A percentile compares a stretch with the other conserved stretches of the same genome.
Evolutionary conservation across 345 rosid species (phyloP).

Genomic region (Populus alba): DNA sequence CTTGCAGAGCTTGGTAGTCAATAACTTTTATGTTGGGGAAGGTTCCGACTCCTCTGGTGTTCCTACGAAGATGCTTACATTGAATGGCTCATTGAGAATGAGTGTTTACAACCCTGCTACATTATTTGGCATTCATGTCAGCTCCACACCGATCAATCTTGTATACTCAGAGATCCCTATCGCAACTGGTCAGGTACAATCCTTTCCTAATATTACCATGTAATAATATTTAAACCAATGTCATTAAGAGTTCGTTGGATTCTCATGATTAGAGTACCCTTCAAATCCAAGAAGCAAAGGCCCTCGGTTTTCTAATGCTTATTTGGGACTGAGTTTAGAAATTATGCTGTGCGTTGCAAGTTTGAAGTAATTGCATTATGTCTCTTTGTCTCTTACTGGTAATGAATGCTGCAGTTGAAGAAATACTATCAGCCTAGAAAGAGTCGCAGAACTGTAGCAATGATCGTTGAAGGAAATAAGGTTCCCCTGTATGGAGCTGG

Average conservation of each 20-base stretch:
- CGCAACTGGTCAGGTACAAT: constrained; percentile 62
- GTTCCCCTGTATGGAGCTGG: constrained; percentile 80
- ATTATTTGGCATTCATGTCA: constrained; percentile 73
- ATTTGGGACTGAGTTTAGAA: neutral
- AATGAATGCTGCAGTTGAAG: constrained; percentile 50
- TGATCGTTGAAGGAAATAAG: constrained; percentile 59
- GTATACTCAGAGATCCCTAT: constrained; percentile 51
- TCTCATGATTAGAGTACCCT: neutral
- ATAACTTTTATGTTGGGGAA: constrained; percentile 60
- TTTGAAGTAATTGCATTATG: neutral
- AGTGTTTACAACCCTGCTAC: constrained; percentile 70
- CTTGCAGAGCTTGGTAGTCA: constrained; percentile 62
- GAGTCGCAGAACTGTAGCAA: constrained; percentile 51
- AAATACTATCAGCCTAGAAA: constrained; percentile 69
- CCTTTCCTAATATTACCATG: neutral
- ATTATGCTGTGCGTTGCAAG: neutral
- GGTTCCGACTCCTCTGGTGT: constrained; percentile 76
- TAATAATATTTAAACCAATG: neutral
- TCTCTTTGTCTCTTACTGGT: neutral
- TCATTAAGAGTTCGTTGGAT: neutral
- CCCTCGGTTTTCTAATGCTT: too few species aligned
- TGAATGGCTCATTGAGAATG: constrained; percentile 60
- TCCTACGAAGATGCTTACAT: constrained; percentile 62
- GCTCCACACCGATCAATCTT: constrained; percentile 58
- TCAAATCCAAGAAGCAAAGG: neutral